A percentile compares a stretch with the other conserved stretches of the same genome.
phyloP scores from a whole-genome alignment of 129 eudicot species.

The Centaurea solstitialis region DNA sequence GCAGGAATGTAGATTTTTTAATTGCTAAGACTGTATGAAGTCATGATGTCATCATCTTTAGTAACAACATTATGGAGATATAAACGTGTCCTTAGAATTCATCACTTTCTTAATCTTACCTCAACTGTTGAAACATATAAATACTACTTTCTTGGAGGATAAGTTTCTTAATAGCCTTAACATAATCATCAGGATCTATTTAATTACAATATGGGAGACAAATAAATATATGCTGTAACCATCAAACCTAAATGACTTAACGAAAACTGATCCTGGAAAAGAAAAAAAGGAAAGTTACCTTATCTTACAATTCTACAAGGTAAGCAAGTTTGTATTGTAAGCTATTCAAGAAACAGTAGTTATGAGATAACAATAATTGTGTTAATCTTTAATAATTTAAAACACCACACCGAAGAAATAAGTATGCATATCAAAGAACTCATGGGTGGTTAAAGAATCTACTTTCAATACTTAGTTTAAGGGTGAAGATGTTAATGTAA shows the following conservation, averaged over 20 bases:
- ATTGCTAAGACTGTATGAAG: background rate
- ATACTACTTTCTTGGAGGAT: background rate
- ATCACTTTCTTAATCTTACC: background rate
- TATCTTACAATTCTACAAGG: background rate
- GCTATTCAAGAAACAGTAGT: background rate
- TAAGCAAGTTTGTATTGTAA: background rate
- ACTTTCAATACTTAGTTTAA: background rate
- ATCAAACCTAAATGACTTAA: constrained; percentile 4
- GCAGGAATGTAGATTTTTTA: background rate
- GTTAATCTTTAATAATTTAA: background rate
- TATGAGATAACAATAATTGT: background rate
- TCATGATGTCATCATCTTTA: constrained; percentile 5
- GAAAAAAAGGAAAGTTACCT: background rate
- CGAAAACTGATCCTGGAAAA: background rate
- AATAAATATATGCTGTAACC: background rate
- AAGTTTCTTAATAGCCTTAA: background rate
- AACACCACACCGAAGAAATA: background rate
- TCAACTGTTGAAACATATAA: background rate
- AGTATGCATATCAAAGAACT: constrained; percentile 11
- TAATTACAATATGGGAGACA: background rate
- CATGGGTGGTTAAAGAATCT: no score
- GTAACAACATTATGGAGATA: constrained; percentile 4
- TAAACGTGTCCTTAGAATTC: background rate
- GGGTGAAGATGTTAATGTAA: background rate
- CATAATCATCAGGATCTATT: background rate